A percentile compares a stretch with the other conserved stretches of the same genome.
Evolutionary conservation across 2,329 filamentous ascomycete species (phyloP).

Genomic region (Colletotrichum higginsianum): DNA sequence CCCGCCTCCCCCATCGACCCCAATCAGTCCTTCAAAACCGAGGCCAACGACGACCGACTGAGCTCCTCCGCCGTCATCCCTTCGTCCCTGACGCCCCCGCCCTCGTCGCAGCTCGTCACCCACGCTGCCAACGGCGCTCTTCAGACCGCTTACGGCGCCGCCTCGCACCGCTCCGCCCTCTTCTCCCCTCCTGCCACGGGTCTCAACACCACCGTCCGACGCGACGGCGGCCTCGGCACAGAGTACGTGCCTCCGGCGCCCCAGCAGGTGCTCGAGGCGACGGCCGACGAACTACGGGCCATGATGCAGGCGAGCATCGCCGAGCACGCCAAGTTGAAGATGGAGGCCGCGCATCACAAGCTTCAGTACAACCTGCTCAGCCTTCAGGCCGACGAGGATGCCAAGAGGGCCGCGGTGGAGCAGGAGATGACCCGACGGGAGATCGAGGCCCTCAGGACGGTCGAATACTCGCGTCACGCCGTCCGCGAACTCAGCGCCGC

Average conservation of each 20-base stretch:
- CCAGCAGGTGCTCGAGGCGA: constrained; percentile 66
- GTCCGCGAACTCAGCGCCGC: constrained; percentile 67
- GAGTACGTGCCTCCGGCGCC: constrained; percentile 65
- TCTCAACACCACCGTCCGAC: constrained; percentile 51
- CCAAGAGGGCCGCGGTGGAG: constrained; percentile 90
- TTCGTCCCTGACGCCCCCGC: constrained; percentile 71
- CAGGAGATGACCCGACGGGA: constrained; percentile 92
- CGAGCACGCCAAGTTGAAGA: constrained; percentile 76
- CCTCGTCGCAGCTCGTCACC: constrained; percentile 65
- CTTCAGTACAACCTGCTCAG: constrained; percentile 88
- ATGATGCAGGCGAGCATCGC: constrained; percentile 70
- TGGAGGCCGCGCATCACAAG: constrained; percentile 91
- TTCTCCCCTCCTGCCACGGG: constrained; percentile 70
- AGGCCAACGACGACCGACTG: constrained; percentile 63
- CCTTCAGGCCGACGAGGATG: constrained; percentile 87
- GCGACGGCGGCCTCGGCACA: constrained; percentile 39
- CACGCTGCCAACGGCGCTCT: constrained; percentile 48
- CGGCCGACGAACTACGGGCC: constrained; percentile 68
- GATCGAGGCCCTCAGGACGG: constrained; percentile 84
- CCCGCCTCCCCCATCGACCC: constrained; percentile 68
- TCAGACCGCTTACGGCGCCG: constrained; percentile 50
- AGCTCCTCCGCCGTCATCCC: constrained; percentile 64
- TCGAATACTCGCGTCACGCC: constrained; percentile 77
- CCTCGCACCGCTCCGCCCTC: constrained; percentile 63
- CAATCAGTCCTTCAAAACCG: constrained; percentile 64